Evolutionary conservation across 768 basidiomycete species (phyloP), one percentile per base, ranked within the genome.

Genomic region (Boletus rex-veris): DNA sequence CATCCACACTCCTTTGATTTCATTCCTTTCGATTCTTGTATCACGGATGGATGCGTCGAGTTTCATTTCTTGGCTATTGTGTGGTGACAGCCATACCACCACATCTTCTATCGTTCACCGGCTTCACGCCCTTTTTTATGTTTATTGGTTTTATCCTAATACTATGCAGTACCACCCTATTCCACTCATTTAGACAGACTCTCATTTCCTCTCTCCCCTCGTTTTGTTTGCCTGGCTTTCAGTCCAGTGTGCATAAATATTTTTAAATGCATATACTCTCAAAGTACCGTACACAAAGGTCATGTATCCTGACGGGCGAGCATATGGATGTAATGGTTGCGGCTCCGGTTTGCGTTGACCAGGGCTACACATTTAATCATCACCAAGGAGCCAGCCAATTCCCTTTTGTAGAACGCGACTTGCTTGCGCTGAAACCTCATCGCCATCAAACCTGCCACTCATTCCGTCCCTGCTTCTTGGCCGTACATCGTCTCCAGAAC

Each of bases 331-430:
- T 60, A 62, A 59, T 57, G 50, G 40, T 38, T 43, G 49, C 16
- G 40, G 40, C 48, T 37, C 52, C 24, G 28, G 28, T 36, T 46
- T 41, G 7, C 50, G 38, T n/a, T 31, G 24, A 31, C n/a, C 16
- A 42, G 19, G 24, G 28, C 28, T 28, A 28, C 28, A 9, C n/a
- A 38, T 12, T 55, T 31, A 59, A 38, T 36, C 48, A 39, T 58
- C 58, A 39, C 96, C 96, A 53, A 98, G 85, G 28, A 98, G 76
- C 96, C 96, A 98, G 28, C 95, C 95, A 48, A 98, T 91, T 8
- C 96, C 96, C 64, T 88, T 87, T 36, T 91, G 89, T 39, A 98
- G 70, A 4, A 84, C 91, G 31, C 86, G 79, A 45, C 84, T 82
- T 3, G 92, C 92, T 61, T 87, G 85, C n/a, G 80, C 69, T 18